A percentile compares a stretch with the other conserved stretches of the same genome.
phyloP scores from a whole-genome alignment of 2,329 filamentous ascomycete species.

The Fusarium odoratissimum region DNA sequence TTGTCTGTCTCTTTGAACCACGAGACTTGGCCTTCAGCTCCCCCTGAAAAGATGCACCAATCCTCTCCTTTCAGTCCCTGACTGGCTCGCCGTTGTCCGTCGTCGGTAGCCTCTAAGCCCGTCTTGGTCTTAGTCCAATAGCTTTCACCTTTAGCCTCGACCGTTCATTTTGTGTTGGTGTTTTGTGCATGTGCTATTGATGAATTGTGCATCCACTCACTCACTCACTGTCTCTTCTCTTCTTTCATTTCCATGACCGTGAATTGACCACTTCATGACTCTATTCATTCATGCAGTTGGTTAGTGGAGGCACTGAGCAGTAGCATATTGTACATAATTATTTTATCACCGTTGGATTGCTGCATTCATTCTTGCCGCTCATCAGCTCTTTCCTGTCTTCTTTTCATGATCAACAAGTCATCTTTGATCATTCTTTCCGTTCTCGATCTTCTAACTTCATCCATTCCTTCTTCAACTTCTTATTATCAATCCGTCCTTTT shows the following conservation, averaged over 20 bases:
- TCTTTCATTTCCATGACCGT: background rate
- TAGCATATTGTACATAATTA: background rate
- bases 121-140: conserved; percentile 17
- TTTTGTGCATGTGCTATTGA: conserved; percentile 3
- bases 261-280: conserved; percentile 9
- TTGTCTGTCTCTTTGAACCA: conserved; percentile 17
- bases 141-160: conserved; percentile 14
- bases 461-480: background rate
- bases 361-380: conserved; percentile 8
- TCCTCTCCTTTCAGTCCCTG: conserved; percentile 15
- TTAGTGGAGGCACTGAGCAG: background rate
- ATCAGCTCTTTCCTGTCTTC: conserved; percentile 8
- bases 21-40: conserved; percentile 1
- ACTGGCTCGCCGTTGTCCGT: conserved; percentile 28
- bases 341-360: background rate
- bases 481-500: conserved; percentile 1
- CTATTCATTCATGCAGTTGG: conserved; percentile 5
- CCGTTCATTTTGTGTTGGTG: conserved; percentile 22
- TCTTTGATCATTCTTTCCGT: conserved; percentile 10
- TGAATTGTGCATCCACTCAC: background rate
- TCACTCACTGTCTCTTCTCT: background rate
- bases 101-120: conserved; percentile 17
- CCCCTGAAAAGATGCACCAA: conserved; percentile 28
- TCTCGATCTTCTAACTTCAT: conserved; percentile 4
- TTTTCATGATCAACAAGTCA: background rate